These are phyloP conservation scores for Fraxinus angustifolia DNA, from an alignment of 305 asterid species.

Conservation along the genomic window DNA sequence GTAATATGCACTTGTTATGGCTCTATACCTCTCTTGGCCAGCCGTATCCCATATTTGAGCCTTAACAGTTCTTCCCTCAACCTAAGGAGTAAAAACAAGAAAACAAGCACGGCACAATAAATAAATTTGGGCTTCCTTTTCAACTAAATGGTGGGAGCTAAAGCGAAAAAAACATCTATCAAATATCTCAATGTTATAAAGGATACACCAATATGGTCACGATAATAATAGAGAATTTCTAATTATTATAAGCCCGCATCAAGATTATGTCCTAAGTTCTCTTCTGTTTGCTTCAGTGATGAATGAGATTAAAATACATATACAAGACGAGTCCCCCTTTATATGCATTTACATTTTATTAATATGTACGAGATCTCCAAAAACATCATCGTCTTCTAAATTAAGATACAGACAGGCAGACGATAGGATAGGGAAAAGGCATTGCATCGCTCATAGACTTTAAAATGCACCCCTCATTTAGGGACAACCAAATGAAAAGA, in stretches of 20 bases:
- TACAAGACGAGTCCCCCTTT: neutral
- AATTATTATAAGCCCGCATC: neutral
- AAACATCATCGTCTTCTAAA: neutral
- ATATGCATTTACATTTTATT: neutral
- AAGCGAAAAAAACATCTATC: neutral
- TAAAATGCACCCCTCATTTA: neutral
- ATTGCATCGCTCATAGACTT: neutral
- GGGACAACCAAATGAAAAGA: neutral
- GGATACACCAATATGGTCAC: neutral
- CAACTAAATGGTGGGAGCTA: neutral
- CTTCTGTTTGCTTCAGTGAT: neutral
- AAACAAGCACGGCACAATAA: neutral
- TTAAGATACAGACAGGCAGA: neutral
- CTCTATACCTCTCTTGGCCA: constrained; percentile 77
- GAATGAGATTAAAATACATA: neutral
- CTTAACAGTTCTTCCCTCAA: constrained; percentile 65
- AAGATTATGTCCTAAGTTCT: neutral
- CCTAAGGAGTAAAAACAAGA: constrained; percentile 29
- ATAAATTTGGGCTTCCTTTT: neutral
- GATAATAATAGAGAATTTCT: neutral
- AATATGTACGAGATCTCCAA: neutral
- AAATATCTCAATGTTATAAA: neutral
- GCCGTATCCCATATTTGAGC: constrained; percentile 87
- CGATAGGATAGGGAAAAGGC: neutral
- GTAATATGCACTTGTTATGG: constrained; percentile 72